Conservation (phyloP, 345 rosid genomes). For the Eucalyptus microcorys region DNA sequence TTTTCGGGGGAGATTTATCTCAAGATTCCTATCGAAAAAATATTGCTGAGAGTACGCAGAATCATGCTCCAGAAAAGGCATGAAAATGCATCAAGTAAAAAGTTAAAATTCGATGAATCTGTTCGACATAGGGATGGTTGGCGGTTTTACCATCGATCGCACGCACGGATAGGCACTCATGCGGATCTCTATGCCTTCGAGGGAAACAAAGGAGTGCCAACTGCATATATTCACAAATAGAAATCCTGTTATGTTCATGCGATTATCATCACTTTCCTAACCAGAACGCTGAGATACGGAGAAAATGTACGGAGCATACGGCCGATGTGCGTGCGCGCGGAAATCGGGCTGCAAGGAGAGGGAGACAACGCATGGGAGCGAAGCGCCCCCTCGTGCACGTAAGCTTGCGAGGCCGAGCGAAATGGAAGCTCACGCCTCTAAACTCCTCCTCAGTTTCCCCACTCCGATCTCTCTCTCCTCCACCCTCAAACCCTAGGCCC, state of each 20-base stretch:
- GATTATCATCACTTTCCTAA: background rate
- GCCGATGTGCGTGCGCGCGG: background rate
- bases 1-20: background rate
- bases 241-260: background rate
- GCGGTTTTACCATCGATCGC: background rate
- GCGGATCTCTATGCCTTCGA: background rate
- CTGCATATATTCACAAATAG: background rate
- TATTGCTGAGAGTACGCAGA: background rate
- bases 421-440: constrained; percentile 23
- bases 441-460: background rate
- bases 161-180: background rate
- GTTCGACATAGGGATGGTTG: background rate
- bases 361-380: background rate
- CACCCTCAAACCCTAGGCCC: background rate
- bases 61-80: background rate
- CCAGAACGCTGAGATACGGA: background rate
- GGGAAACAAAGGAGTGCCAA: background rate
- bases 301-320: background rate
- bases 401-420: constrained; percentile 24
- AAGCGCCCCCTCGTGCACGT: background rate
- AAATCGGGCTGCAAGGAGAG: background rate
- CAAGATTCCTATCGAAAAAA: background rate
- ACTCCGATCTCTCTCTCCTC: background rate
- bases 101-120: background rate
- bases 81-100: background rate